Conservation (phyloP, 306 rosid genomes). For the Casuarina cunninghamiana region DNA sequence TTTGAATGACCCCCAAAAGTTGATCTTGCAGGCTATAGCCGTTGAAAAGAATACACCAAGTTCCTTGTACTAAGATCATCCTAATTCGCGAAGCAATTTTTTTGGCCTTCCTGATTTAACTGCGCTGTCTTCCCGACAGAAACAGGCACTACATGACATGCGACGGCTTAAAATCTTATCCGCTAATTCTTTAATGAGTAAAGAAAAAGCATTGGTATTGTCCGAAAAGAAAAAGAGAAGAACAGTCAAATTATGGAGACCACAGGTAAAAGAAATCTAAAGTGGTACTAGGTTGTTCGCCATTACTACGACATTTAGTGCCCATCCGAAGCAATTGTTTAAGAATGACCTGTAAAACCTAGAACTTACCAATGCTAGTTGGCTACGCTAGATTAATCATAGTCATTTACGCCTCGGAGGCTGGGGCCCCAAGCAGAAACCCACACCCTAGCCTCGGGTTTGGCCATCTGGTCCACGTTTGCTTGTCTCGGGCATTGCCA, state of each 20-base stretch:
- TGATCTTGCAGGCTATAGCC: not conserved
- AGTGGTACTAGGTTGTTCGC: constrained; percentile 88
- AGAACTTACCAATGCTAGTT: constrained; percentile 8
- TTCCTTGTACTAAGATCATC: too few species aligned
- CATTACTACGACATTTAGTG: constrained; percentile 41
- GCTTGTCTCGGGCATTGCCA: not conserved
- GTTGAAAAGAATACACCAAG: not conserved
- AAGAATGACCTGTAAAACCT: not conserved
- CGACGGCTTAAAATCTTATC: not conserved
- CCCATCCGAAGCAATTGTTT: not conserved
- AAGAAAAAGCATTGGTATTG: not conserved
- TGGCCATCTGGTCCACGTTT: not conserved
- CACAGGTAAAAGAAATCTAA: constrained; percentile 28
- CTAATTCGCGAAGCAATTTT: too few species aligned
- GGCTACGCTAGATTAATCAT: constrained; percentile 17
- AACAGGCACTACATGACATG: not conserved
- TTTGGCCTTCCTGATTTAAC: not conserved
- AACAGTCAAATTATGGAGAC: constrained; percentile 15
- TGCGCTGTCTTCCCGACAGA: not conserved
- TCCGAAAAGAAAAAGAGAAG: not conserved
- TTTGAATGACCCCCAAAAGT: not conserved
- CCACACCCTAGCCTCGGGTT: not conserved
- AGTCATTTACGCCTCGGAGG: not conserved
- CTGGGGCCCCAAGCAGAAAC: not conserved
- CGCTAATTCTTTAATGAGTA: not conserved